Conservation (phyloP, 495 filamentous ascomycete genomes). For the Schizothecium vesticola region DNA sequence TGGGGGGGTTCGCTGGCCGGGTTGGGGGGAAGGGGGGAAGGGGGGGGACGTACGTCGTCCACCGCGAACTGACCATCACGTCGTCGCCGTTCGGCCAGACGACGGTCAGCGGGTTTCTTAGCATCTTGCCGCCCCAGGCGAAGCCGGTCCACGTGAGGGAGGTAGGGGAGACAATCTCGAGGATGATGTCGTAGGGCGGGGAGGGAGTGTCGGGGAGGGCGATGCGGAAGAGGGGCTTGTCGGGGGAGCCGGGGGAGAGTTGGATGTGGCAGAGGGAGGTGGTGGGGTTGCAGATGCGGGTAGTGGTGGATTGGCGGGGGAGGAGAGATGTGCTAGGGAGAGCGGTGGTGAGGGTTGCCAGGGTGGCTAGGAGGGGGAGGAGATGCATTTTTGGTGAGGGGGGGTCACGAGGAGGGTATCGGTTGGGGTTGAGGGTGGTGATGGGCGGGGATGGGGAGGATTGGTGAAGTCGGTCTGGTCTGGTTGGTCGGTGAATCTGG, state of each 20-base stretch:
- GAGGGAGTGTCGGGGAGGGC: conserved; percentile 35
- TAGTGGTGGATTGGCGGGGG: conserved; percentile 7
- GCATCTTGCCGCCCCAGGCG: conserved; percentile 45
- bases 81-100: conserved; percentile 42
- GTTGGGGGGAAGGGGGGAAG: background rate
- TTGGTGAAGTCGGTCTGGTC: too few relatives aligned
- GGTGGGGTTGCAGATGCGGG: conserved; percentile 15
- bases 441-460: too few relatives aligned
- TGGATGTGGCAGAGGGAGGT: conserved; percentile 17
- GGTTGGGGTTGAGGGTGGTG: too few relatives aligned
- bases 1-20: too few relatives aligned
- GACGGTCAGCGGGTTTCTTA: conserved; percentile 41
- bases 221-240: conserved; percentile 30
- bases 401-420: too few relatives aligned
- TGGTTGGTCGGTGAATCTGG: too few relatives aligned
- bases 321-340: background rate
- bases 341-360: too few relatives aligned
- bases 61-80: conserved; percentile 36
- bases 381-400: too few relatives aligned
- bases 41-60: conserved; percentile 33
- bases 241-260: conserved; percentile 2
- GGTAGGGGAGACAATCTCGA: conserved; percentile 39
- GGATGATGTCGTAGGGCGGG: conserved; percentile 37
- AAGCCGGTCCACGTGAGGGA: conserved; percentile 40
- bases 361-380: too few relatives aligned